Base-by-base conservation (phyloP, 202 grass and related monocot genomes). In the Miscanthus sacchariflorus region DNA sequence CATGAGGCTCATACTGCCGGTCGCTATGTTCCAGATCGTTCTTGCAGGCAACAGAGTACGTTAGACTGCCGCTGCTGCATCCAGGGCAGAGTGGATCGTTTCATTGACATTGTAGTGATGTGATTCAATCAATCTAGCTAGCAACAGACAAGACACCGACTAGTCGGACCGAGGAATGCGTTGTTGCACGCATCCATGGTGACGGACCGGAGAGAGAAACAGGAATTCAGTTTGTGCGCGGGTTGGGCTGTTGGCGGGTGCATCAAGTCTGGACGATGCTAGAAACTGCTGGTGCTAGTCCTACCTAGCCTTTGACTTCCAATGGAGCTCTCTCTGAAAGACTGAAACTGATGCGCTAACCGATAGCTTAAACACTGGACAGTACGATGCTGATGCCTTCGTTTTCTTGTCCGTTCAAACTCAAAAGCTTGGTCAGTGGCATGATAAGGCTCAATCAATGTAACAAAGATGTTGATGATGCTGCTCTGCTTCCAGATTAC, bases 331-430 rank as follows among this genome's bases (percentile, higher is more conserved):
- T 38, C 7, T 76, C 19, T 54, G 74, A 61, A 61, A 61, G 56
- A 61, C 21, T 77, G 74, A 77, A 76, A 77, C 74, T 54, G 48
- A 77, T 77, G 74, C 46, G 5, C 71, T 54, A 76, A 76, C 46
- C 27, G 25, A 35, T 76, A 52, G 45, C 45, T 30, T 38, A 38
- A 15, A 35, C 46, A n/a, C 19, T 21, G 56, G 58, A 63, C 58
- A 24, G 58, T 24, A 63, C n/a, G 58, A 63, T 24, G 58, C 56
- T 24, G 58, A 63, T 63, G 58, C 58, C 11, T 63, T 63, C 7
- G 58, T 24, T 63, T 63, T 63, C 58, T 63, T 63, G n/a, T 63
- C 58, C n/a, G 56, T 63, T 63, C n/a, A 59, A n/a, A n/a, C 54
- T n/a, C 54, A 59, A n/a, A n/a, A 58, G 52, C 52, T 58, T 54